Conservation (phyloP, 306 rosid species). For the Lathyrus sativus region DNA sequence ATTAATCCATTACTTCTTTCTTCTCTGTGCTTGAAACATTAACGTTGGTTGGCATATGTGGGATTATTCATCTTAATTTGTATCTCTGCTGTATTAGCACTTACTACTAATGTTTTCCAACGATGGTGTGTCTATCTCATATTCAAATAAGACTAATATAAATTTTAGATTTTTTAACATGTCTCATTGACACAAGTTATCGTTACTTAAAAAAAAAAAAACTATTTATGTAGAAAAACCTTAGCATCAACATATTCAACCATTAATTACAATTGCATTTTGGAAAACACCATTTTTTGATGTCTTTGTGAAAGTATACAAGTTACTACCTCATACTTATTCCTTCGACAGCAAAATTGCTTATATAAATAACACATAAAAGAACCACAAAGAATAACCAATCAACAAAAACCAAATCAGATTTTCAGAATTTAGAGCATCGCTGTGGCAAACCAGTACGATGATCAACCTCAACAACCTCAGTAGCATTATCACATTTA, state of each 20-base stretch:
- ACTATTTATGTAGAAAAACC: too few relatives aligned
- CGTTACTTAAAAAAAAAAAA: too few relatives aligned
- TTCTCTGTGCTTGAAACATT: too few relatives aligned
- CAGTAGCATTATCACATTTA: constrained; percentile 65
- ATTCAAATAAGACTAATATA: too few relatives aligned
- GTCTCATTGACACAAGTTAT: too few relatives aligned
- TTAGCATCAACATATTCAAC: background rate
- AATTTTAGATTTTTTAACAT: too few relatives aligned
- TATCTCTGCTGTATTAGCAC: too few relatives aligned
- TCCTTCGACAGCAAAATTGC: constrained; percentile 35
- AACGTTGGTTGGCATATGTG: too few relatives aligned
- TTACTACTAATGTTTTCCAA: too few relatives aligned
- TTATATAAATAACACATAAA: constrained; percentile 28
- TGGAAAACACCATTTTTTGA: background rate
- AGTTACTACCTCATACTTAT: constrained; percentile 34
- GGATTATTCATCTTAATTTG: too few relatives aligned
- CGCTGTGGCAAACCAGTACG: constrained; percentile 69
- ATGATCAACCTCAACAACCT: constrained; percentile 76
- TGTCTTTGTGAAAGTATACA: constrained; percentile 13
- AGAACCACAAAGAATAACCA: constrained; percentile 36
- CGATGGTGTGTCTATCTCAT: too few relatives aligned
- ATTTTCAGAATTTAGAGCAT: constrained; percentile 70
- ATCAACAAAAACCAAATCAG: constrained; percentile 12
- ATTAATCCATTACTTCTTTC: too few relatives aligned
- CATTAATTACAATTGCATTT: constrained; percentile 21